These are phyloP conservation scores for Chernovozyma aurita DNA, from an alignment of 1,139 yeast genomes.

Conservation along the genomic window DNA sequence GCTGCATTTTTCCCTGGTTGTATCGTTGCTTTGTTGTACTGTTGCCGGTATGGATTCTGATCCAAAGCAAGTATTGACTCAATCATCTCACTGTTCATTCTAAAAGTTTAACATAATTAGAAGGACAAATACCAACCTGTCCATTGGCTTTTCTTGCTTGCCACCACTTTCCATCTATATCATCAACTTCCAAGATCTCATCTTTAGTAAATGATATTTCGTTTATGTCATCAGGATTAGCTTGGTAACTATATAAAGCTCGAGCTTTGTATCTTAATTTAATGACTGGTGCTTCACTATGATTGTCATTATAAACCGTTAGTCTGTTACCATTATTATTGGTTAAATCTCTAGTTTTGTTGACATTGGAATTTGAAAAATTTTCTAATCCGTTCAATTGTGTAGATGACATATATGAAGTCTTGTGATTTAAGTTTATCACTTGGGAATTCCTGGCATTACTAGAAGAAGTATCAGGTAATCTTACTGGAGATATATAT, in stretches of 20 bases:
- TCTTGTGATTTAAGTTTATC: conserved; percentile 20
- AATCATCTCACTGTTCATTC: conserved; percentile 16
- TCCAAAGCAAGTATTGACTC: too few species aligned
- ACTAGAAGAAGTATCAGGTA: conserved; percentile 18
- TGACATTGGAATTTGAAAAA: conserved; percentile 40
- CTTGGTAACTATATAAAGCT: conserved; percentile 82
- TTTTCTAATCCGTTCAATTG: conserved; percentile 59
- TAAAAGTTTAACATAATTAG: conserved; percentile 80
- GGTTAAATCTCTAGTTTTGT: conserved; percentile 31
- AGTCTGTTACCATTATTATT: conserved; percentile 25
- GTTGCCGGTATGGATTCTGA: too few species aligned
- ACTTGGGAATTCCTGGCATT: conserved; percentile 37
- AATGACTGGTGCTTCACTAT: conserved; percentile 20
- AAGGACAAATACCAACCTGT: conserved; percentile 94
- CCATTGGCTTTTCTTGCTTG: conserved; percentile 89
- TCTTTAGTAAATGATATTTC: conserved; percentile 89
- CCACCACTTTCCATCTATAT: conserved; percentile 98
- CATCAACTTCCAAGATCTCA: conserved; percentile 86
- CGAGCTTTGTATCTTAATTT: conserved; percentile 82
- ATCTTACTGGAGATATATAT: conserved; percentile 19
- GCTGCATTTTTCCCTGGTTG: too few species aligned
- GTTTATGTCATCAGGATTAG: conserved; percentile 92
- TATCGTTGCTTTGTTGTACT: too few species aligned
- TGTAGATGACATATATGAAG: conserved; percentile 50
- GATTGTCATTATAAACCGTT: conserved; percentile 22